Evolutionary conservation across 208 protist species (phyloP).

Genomic region (Vickermania spadyakhi): DNA sequence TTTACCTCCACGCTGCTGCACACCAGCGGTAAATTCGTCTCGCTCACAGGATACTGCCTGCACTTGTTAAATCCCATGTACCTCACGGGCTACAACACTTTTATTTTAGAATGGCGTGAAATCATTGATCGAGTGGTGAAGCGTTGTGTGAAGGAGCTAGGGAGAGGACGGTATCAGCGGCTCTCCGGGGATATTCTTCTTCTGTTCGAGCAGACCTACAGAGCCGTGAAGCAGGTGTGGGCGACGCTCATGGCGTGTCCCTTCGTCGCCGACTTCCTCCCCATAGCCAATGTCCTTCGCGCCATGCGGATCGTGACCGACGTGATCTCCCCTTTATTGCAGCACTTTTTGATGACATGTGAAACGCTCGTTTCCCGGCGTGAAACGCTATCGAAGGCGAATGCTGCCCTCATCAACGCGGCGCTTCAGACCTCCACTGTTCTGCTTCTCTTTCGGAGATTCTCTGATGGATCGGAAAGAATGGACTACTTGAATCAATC

Average conservation of each 20-base stretch:
- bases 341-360: constrained; percentile 81
- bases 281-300: constrained; percentile 32
- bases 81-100: constrained; percentile 18
- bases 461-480: constrained; percentile 4
- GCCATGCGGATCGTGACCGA: constrained; percentile 69
- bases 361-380: constrained; percentile 41
- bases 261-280: constrained; percentile 69
- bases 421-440: constrained; percentile 49
- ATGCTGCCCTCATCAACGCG: constrained; percentile 71
- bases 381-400: constrained; percentile 56
- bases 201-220: constrained; percentile 65
- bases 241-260: constrained; percentile 53
- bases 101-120: constrained; percentile 43
- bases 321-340: constrained; percentile 62
- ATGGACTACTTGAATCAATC: constrained; percentile 13
- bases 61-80: constrained; percentile 30
- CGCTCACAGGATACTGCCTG: constrained; percentile 48
- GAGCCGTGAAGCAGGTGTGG: constrained; percentile 69
- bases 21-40: constrained; percentile 35
- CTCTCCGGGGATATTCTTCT: constrained; percentile 65
- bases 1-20: constrained; percentile 39
- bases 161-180: constrained; percentile 70
- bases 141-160: constrained; percentile 47
- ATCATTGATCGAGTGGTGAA: constrained; percentile 34
- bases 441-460: constrained; percentile 64